phyloP scores from a whole-genome alignment of 1,284 basidiomycete genomes.

The Athelia sp. region DNA sequence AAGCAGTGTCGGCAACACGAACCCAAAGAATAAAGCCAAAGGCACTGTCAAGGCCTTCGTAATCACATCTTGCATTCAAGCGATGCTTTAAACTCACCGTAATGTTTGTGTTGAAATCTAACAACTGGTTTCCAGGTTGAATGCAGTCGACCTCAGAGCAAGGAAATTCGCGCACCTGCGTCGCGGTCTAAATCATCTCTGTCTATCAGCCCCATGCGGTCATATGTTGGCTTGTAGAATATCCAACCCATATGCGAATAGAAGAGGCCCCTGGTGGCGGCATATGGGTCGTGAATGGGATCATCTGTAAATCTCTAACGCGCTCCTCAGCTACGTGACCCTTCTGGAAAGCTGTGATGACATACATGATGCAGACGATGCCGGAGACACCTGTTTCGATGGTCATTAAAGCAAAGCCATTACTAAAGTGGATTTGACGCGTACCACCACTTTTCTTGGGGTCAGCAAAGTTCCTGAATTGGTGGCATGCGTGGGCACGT shows the following conservation, averaged over 20 bases:
- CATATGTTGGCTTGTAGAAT: conserved; percentile 71
- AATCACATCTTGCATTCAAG: no score
- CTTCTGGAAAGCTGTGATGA: conserved; percentile 4
- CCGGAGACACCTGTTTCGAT: conserved; percentile 54
- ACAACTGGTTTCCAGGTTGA: conserved; percentile 50
- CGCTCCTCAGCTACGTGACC: neutral
- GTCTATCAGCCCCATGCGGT: conserved; percentile 60
- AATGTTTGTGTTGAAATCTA: conserved; percentile 67
- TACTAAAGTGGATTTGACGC: conserved; percentile 11
- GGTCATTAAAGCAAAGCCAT: conserved; percentile 2
- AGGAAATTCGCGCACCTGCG: conserved; percentile 40
- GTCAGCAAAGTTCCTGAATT: neutral
- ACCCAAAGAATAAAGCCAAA: conserved; percentile 55
- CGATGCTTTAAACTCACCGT: conserved; percentile 35
- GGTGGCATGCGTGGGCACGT: neutral
- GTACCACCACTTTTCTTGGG: conserved; percentile 41
- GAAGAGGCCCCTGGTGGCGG: conserved; percentile 67
- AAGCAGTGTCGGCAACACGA: conserved; percentile 49
- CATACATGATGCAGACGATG: conserved; percentile 74
- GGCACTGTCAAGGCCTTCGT: conserved; percentile 34
- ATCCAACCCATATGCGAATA: conserved; percentile 86
- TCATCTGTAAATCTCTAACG: conserved; percentile 71
- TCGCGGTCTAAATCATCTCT: conserved; percentile 66
- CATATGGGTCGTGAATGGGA: conserved; percentile 66
- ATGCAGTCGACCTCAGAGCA: neutral